Base-by-base conservation (phyloP, 768 basidiomycete genomes). In the Albatrellus ellisii region DNA sequence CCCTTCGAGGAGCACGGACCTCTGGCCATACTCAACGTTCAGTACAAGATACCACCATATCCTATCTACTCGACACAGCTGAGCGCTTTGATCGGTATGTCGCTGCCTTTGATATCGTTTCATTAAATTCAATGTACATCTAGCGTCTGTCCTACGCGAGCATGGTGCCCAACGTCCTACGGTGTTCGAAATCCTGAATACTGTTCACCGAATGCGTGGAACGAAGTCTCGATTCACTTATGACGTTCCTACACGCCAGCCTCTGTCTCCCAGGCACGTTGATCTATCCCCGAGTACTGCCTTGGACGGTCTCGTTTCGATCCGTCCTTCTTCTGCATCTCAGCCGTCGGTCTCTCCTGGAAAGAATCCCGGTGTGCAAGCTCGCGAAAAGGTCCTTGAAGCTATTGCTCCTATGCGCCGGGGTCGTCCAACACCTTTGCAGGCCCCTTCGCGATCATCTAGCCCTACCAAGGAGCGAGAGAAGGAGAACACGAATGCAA, bases 1-100 rank as follows among this genome's bases (percentile, higher is more conserved):
- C 95, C 95, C 0, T 99, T 99, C 54, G 95, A 99, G 60, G 94
- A 97, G 55, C 91, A 97, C 52, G 94, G 94, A 0, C 86, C 89
- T 2, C 65, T 99, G 39, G 95, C 95, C 2, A 98, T 98, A 48
- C 68, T 98, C 48, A 97, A 97, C 55, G 92, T 92, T 26, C 89
- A 92, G 54, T 99, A 97, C 60, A 81, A 79, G 50, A 84, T 85
- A 36, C 90, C 89, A 2, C 75, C 86, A 26, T 91, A 87, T 58
- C 88, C 88, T 1, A 72, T 81, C 1, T 95, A 92, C 58, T 92
- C 90, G 2, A 61, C 68, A 4, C 74, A 84, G 46, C 75, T 97
- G 70, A 89, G 83, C 49, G 67, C 74, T 37, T 58, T 92, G 33
- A 91, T 95, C 45, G 79, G 89, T 91, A 52, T 41, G 60, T 70